Base-by-base conservation (phyloP, 2,329 filamentous ascomycete species). In the Saccharata proteae region DNA sequence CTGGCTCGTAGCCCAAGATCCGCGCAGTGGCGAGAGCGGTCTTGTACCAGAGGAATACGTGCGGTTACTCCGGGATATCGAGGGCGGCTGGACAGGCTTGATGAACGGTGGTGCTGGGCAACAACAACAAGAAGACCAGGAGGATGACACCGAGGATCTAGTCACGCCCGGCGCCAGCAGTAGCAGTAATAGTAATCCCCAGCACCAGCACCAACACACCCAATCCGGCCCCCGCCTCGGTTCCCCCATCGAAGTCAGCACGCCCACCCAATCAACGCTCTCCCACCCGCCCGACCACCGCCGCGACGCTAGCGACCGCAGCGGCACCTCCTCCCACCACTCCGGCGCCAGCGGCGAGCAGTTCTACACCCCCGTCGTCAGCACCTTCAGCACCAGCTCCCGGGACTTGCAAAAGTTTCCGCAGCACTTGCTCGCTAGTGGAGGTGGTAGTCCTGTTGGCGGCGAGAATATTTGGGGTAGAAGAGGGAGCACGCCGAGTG, bases 21-120 rank as follows among this genome's bases (percentile, higher is more conserved):
- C 88, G 9, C 86, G 84, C 55, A 94, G 85, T 1, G 84, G 72
- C 2, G 90, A 98, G 59, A 93, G 84, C 47, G 90, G 90, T 1
- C 67, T 98, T 20, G 90, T 98, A 2, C 90, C 90, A 0, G 90
- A 98, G 57, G 86, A 92, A 55, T 98, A 96, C 51, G 90, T 98
- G 24, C 77, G 90, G 11, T 64, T 98, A 26, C 67, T 98, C 38
- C 76, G 85, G 28, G 85, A 96, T 48, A 94, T 96, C 34, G 85
- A 94, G 54, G 86, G 86, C 13, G 88, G 85, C 19, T 75, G 86
- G 64, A 54, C 52, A 26, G 54, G 55, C 7, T 41, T 59, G 16
- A 55, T 57, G 51, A 53, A 55, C 25, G 51, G 51, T 26, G 32
- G 23, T 10, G 11, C 30, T 26, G 19, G 15, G 23, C 14, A 27